A percentile compares a stretch with the other conserved stretches of the same genome.
phyloP scores from a whole-genome alignment of 176 grass and related monocot genomes.

The Musa itinerans region DNA sequence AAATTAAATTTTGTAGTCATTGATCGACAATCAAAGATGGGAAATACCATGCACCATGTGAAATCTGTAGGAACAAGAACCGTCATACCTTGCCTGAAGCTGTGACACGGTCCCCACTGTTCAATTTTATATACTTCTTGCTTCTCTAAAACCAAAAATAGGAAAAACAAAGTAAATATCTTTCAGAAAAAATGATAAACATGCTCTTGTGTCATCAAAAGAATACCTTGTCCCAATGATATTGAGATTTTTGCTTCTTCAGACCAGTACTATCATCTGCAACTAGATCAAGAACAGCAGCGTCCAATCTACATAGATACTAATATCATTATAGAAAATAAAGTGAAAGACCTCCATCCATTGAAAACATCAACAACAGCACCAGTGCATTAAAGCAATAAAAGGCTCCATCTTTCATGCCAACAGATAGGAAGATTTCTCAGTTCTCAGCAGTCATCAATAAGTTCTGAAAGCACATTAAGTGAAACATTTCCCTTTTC shows the following conservation, averaged over 20 bases:
- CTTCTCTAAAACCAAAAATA: conserved; percentile 37
- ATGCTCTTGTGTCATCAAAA: conserved; percentile 6
- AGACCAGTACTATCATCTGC: conserved; percentile 85
- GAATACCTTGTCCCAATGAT: conserved; percentile 90
- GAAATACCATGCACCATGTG: not conserved
- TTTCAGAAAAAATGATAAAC: conserved; percentile 19
- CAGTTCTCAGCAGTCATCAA: no score
- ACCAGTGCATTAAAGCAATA: not conserved
- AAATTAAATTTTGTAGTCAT: no score
- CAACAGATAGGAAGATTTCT: not conserved
- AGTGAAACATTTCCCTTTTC: not conserved
- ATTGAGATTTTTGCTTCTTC: conserved; percentile 77
- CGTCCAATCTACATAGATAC: conserved; percentile 58
- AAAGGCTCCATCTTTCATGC: not conserved
- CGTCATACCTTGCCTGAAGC: conserved; percentile 70
- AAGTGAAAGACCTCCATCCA: not conserved
- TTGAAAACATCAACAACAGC: not conserved
- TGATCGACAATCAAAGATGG: not conserved
- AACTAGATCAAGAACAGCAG: conserved; percentile 91
- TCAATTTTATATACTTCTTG: conserved; percentile 87
- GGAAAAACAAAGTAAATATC: conserved; percentile 14
- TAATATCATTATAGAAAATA: not conserved
- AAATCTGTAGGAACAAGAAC: not conserved
- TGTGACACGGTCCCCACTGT: conserved; percentile 77
- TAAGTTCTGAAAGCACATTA: no score